These are phyloP conservation scores for Phytophthora europaea DNA, from an alignment of 352 stramenopile species.

Conservation along the genomic window DNA sequence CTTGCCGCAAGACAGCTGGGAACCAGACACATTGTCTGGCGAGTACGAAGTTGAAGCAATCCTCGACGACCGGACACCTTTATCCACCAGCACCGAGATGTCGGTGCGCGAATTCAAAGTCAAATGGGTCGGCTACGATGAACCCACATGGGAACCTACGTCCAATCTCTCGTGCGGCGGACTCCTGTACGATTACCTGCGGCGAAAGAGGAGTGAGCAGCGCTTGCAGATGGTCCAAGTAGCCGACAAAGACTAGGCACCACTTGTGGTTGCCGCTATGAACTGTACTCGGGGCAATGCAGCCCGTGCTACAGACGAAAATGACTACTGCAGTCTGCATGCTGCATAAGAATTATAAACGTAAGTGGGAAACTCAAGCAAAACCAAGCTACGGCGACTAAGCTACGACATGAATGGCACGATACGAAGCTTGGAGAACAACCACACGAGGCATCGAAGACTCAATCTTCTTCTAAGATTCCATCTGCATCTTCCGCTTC, in stretches of 20 bases:
- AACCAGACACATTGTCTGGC: background rate
- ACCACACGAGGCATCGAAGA: too few species aligned
- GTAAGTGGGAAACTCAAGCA: background rate
- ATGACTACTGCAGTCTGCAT: background rate
- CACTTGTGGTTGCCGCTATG: background rate
- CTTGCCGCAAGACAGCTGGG: background rate
- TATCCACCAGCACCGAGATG: background rate
- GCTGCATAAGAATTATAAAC: background rate
- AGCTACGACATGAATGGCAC: too few species aligned
- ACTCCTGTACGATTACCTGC: background rate
- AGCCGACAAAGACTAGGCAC: background rate
- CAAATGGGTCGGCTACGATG: constrained; percentile 12
- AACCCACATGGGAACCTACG: background rate
- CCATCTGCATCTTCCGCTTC: too few species aligned
- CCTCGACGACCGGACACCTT: background rate
- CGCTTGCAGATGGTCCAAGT: constrained; percentile 6
- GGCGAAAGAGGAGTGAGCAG: background rate
- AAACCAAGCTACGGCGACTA: background rate
- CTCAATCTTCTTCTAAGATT: too few species aligned
- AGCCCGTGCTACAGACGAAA: background rate
- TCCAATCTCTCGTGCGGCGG: constrained; percentile 4
- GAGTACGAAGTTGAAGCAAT: background rate
- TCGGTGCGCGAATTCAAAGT: constrained; percentile 2
- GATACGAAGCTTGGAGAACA: too few species aligned
- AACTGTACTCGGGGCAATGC: background rate